Evolutionary conservation across 2,329 filamentous ascomycete genomes (phyloP).

Genomic region (Diaporthe aspalathi): DNA sequence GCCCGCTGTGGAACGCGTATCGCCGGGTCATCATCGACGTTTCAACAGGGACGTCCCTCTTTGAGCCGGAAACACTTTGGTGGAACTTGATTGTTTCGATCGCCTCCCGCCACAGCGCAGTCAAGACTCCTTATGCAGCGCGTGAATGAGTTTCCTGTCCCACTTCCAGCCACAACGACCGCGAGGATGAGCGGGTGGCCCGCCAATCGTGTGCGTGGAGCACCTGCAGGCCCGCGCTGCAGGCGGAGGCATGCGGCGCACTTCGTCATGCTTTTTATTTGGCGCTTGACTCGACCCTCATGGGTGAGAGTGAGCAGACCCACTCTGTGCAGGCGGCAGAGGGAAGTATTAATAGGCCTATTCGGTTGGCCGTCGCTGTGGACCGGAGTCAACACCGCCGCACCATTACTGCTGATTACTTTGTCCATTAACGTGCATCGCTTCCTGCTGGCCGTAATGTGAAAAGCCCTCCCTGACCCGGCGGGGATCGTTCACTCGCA

Average conservation of each 20-base stretch:
- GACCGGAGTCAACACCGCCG: neutral
- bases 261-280: slow-evolving; percentile 23
- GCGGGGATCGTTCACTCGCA: neutral
- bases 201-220: slow-evolving; percentile 19
- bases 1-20: slow-evolving; percentile 4
- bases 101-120: neutral
- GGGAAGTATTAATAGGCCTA: slow-evolving; percentile 26
- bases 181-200: slow-evolving; percentile 32
- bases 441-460: neutral
- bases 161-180: neutral
- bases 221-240: slow-evolving; percentile 1
- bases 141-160: neutral
- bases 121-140: neutral
- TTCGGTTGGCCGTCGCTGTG: neutral
- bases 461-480: neutral
- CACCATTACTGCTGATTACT: neutral
- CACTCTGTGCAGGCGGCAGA: neutral
- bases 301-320: neutral
- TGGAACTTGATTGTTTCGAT: slow-evolving; percentile 18
- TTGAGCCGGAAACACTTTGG: slow-evolving; percentile 15
- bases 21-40: neutral
- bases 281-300: neutral
- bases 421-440: neutral
- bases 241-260: slow-evolving; percentile 19
- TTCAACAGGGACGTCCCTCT: slow-evolving; percentile 17